Evolutionary conservation across 768 basidiomycete genomes (phyloP).

Genomic region (Mrakia gelida): DNA sequence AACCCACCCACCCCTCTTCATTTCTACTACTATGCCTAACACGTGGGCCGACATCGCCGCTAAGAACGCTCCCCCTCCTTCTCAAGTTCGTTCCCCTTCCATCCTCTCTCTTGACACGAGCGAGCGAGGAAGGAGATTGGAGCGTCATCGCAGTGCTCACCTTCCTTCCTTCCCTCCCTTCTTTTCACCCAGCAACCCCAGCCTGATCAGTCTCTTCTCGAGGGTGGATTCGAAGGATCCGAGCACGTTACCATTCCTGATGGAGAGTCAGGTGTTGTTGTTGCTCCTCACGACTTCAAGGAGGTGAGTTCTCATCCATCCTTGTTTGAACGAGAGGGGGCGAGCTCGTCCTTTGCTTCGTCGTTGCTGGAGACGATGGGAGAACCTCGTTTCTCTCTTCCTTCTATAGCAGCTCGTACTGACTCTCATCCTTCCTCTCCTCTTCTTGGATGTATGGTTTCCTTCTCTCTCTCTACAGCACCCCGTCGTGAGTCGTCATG

Average conservation of each 20-base stretch:
- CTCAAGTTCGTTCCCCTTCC: not conserved
- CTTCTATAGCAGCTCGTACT: not conserved
- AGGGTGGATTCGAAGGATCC: constrained; percentile 19
- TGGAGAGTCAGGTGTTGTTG: constrained; percentile 14
- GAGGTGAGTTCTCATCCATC: constrained; percentile 19
- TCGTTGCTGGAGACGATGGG: not conserved
- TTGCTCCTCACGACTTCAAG: constrained; percentile 30
- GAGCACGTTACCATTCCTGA: constrained; percentile 3
- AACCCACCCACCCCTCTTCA: not conserved
- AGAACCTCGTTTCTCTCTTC: not conserved
- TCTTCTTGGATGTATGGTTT: not conserved
- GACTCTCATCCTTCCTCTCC: not conserved
- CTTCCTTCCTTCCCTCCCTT: not conserved
- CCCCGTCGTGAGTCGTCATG: not conserved
- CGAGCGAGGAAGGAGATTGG: too few relatives aligned
- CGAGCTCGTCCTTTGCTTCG: too few relatives aligned
- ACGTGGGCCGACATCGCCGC: not conserved
- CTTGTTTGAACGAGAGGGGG: too few relatives aligned
- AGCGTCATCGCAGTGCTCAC: not conserved
- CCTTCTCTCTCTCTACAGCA: not conserved
- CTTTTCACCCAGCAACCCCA: constrained; percentile 3
- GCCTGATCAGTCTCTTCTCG: constrained; percentile 31
- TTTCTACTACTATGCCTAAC: not conserved
- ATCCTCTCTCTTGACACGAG: not conserved
- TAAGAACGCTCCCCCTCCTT: not conserved